These are phyloP conservation scores for Mitragyna speciosa DNA, from an alignment of 257 asterid species.

Conservation along the genomic window DNA sequence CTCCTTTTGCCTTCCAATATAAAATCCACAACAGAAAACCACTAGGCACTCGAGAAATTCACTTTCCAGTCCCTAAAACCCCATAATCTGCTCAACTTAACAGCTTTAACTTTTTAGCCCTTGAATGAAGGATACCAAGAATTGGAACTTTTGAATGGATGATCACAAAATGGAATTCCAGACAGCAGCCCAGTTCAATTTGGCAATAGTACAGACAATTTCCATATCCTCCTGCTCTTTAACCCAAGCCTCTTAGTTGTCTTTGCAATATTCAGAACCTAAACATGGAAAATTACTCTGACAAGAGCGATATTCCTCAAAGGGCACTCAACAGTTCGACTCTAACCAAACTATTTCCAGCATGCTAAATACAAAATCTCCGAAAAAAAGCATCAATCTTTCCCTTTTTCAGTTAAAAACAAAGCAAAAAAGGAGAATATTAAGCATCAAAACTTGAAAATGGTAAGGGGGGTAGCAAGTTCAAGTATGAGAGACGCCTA, in stretches of 20 bases:
- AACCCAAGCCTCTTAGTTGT: not conserved
- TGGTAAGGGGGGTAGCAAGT: conserved; percentile 9
- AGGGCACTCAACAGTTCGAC: not conserved
- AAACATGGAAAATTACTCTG: not conserved
- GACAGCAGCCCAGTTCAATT: not conserved
- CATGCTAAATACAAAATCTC: not conserved
- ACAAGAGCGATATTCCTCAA: not conserved
- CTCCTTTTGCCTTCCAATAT: conserved; percentile 5
- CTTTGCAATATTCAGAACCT: not conserved
- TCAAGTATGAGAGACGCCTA: conserved; percentile 2
- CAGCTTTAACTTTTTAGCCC: not conserved
- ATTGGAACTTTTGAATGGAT: not conserved
- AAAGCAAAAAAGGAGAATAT: not conserved
- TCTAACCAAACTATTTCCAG: not conserved
- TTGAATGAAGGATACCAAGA: no score
- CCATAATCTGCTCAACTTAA: not conserved
- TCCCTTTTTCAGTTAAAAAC: not conserved
- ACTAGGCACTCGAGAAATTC: not conserved
- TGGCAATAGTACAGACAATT: not conserved
- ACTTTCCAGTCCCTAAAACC: conserved; percentile 1
- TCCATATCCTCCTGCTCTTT: not conserved
- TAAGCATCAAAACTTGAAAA: not conserved
- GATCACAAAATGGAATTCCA: not conserved
- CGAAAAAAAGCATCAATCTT: not conserved
- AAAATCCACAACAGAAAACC: not conserved